Conservation (phyloP, 495 filamentous ascomycete species). For the Neurospora africana region DNA sequence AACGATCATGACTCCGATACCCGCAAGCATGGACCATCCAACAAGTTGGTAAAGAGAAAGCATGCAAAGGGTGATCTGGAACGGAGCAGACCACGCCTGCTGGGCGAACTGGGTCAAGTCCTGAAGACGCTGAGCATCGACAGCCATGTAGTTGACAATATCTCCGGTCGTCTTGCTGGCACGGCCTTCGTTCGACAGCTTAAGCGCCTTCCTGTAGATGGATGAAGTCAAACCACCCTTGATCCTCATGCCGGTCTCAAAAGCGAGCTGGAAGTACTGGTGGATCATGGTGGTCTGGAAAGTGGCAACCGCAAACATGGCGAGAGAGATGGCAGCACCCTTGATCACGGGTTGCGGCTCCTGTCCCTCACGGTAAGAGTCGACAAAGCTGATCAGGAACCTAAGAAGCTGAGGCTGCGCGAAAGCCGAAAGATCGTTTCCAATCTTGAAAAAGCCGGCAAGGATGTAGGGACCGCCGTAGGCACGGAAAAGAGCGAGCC, state of each 20-base stretch:
- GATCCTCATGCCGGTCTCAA: conserved; percentile 93
- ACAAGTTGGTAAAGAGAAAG: conserved; percentile 87
- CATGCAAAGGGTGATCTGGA: conserved; percentile 95
- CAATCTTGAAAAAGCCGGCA: conserved; percentile 72
- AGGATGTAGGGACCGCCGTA: conserved; percentile 77
- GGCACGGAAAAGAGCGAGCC: conserved; percentile 76
- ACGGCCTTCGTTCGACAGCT: conserved; percentile 85
- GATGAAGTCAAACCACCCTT: conserved; percentile 80
- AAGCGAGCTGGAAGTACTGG: conserved; percentile 93
- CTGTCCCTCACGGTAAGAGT: conserved; percentile 55
- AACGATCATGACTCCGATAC: conserved; percentile 87
- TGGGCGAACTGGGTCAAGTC: conserved; percentile 93
- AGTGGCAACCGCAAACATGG: conserved; percentile 84
- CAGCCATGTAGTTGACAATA: conserved; percentile 98
- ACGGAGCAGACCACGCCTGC: conserved; percentile 91
- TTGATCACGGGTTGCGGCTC: conserved; percentile 65
- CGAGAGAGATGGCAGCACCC: conserved; percentile 78
- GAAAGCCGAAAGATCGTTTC: conserved; percentile 77
- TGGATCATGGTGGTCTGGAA: conserved; percentile 68
- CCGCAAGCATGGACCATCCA: conserved; percentile 91
- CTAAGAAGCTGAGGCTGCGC: conserved; percentile 85
- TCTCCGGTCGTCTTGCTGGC: conserved; percentile 90
- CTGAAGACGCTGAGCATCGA: conserved; percentile 88
- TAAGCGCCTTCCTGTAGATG: conserved; percentile 86
- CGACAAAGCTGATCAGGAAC: conserved; percentile 74